Base-by-base conservation (phyloP, 108 stramenopile species). In the Skeletonema menzelii region DNA sequence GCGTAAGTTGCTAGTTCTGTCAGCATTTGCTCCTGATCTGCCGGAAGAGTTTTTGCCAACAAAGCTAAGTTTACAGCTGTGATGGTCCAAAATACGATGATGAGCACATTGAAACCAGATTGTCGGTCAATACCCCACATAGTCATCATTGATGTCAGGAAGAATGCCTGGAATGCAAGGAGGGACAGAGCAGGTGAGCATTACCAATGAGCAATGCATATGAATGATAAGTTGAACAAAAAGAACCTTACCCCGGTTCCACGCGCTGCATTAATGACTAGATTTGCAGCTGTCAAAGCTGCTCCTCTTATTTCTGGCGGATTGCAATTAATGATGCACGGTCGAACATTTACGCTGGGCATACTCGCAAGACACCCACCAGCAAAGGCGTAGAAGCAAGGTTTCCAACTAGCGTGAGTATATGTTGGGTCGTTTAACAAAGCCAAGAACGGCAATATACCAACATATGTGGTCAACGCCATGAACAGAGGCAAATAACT, bases 261-360 rank as follows among this genome's bases (percentile, higher is more conserved):
- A 56, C 89, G 73, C 35, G 82, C 89, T 27, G 86, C 47, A 20
- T 84, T 80, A 8, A 91, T 75, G 15, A 91, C 68, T 11, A 91
- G 49, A 63, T 91, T 91, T 30, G 84, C 83, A 5, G 89, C 85
- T 12, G 89, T 91, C 63, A 91, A 58, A 26, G 85, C 82, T 6
- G 89, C 89, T 49, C 89, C 89, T 63, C 89, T 57, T 6, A 87
- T 83, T 77, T 91, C 89, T 17, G 89, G 89, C 49, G 89, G 89
- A 81, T 91, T 91, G 42, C 86, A 85, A 61, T 91, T 91, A 38
- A 65, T 65, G 28, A 91, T 70, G 58, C 87, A 88, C 8, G 90
- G 90, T 19, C 90, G 79, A 26, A 87, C 80, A 75, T 85, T 88
- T 55, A 91, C 90, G 40, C 73, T 67, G 11, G 90, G 90, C 56